phyloP scores from a whole-genome alignment of 805 yeast genomes.

The Cyberlindnera nakhonratchasimensis region DNA sequence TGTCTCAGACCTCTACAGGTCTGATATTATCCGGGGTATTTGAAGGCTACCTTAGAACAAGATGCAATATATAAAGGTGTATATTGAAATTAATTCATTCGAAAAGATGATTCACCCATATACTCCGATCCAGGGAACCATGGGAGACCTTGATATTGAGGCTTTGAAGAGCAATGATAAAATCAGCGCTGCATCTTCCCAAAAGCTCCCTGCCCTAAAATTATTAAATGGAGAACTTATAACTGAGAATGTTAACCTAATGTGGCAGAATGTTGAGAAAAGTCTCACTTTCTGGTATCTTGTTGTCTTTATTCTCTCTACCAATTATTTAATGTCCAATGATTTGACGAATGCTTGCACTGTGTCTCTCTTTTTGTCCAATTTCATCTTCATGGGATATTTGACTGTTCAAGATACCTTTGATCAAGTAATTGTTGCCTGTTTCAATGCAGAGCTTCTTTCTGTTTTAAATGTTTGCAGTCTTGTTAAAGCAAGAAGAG shows the following conservation, averaged over 20 bases:
- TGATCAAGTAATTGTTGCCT: not conserved
- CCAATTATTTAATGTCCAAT: not conserved
- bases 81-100: too few relatives aligned
- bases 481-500: not conserved
- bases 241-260: not conserved
- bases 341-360: not conserved
- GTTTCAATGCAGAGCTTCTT: not conserved
- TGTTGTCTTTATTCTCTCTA: not conserved
- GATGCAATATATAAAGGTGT: too few relatives aligned
- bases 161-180: not conserved
- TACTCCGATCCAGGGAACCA: not conserved
- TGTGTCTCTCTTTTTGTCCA: not conserved
- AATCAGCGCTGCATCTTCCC: not conserved
- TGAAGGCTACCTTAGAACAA: too few relatives aligned
- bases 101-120: not conserved
- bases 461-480: not conserved
- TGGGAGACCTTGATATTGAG: not conserved
- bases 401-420: too few relatives aligned
- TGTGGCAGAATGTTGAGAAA: not conserved
- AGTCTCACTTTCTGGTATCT: conserved; percentile 1
- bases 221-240: not conserved
- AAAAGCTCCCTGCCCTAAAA: not conserved
- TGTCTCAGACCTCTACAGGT: not conserved
- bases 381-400: not conserved
- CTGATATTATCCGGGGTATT: too few relatives aligned